These are phyloP conservation scores for Neurospora sp. DNA, from an alignment of 495 filamentous ascomycete genomes.

Conservation along the genomic window DNA sequence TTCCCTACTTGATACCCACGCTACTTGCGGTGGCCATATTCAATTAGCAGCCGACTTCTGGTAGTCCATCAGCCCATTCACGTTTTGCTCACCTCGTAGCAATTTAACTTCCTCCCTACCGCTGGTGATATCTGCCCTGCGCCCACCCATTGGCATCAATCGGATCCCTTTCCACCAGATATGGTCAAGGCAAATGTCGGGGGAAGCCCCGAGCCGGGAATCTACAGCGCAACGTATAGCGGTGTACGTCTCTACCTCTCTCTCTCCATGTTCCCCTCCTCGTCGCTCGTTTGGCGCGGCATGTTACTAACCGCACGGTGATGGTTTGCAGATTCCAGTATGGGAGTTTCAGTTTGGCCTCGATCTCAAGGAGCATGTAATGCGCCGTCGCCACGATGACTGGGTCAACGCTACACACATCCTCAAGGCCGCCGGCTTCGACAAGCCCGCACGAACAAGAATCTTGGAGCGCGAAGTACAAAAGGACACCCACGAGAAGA, in stretches of 20 bases:
- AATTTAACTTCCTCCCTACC: background rate
- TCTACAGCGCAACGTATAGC: slow-evolving; percentile 91
- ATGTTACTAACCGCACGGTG: background rate
- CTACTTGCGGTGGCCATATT: background rate
- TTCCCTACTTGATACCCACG: background rate
- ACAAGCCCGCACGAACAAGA: slow-evolving; percentile 83
- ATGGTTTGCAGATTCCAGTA: slow-evolving; percentile 64
- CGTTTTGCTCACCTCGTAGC: background rate
- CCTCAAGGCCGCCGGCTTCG: slow-evolving; percentile 58
- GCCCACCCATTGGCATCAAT: background rate
- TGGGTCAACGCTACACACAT: slow-evolving; percentile 96
- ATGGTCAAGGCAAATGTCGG: slow-evolving; percentile 30
- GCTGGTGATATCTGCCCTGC: background rate
- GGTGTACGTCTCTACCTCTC: slow-evolving; percentile 52
- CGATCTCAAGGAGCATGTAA: slow-evolving; percentile 63
- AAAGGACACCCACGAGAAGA: slow-evolving; percentile 91
- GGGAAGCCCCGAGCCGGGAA: slow-evolving; percentile 25
- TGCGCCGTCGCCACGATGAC: slow-evolving; percentile 80
- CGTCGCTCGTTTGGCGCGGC: background rate
- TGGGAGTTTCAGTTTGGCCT: slow-evolving; percentile 74
- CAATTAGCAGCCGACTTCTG: too few species aligned
- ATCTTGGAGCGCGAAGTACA: slow-evolving; percentile 96
- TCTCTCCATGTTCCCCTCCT: background rate
- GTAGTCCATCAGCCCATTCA: background rate
- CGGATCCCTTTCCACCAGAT: background rate